These are phyloP conservation scores for Apiotrichum mycotoxinovorans DNA, from an alignment of 1,284 basidiomycete genomes.

Conservation along the genomic window DNA sequence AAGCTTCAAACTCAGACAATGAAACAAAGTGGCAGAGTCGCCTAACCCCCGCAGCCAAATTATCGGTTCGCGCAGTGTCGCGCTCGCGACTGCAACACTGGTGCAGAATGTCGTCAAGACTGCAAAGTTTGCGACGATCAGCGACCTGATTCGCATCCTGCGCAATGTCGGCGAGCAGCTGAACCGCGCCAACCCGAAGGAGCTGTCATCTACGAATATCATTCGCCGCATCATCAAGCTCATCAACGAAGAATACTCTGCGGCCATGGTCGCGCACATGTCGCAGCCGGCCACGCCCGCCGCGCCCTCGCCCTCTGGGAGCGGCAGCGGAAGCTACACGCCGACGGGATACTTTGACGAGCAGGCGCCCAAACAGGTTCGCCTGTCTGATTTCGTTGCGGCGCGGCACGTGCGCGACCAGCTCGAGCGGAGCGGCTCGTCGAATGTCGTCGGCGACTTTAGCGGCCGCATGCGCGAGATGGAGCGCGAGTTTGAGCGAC, in stretches of 20 bases:
- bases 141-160: slow-evolving; percentile 85
- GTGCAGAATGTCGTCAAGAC: slow-evolving; percentile 83
- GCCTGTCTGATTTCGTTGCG: slow-evolving; percentile 48
- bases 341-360: slow-evolving; percentile 26
- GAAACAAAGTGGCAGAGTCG: too few relatives aligned
- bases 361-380: slow-evolving; percentile 22
- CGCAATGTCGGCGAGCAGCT: slow-evolving; percentile 64
- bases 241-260: slow-evolving; percentile 85
- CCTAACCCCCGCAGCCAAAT: slow-evolving; percentile 59
- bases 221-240: slow-evolving; percentile 86
- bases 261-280: slow-evolving; percentile 41
- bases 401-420: slow-evolving; percentile 49
- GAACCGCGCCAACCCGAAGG: slow-evolving; percentile 76
- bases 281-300: slow-evolving; percentile 45
- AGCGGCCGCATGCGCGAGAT: slow-evolving; percentile 1
- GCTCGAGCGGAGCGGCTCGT: slow-evolving; percentile 37
- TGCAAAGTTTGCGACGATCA: slow-evolving; percentile 79
- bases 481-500: slow-evolving; percentile 42
- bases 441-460: slow-evolving; percentile 19
- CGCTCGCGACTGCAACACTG: slow-evolving; percentile 81
- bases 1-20: background rate
- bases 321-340: slow-evolving; percentile 27
- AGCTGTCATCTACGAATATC: slow-evolving; percentile 91
- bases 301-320: slow-evolving; percentile 29
- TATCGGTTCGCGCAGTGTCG: slow-evolving; percentile 79